phyloP scores from a whole-genome alignment of 163 green algal species.

The Chlorella variabilis region DNA sequence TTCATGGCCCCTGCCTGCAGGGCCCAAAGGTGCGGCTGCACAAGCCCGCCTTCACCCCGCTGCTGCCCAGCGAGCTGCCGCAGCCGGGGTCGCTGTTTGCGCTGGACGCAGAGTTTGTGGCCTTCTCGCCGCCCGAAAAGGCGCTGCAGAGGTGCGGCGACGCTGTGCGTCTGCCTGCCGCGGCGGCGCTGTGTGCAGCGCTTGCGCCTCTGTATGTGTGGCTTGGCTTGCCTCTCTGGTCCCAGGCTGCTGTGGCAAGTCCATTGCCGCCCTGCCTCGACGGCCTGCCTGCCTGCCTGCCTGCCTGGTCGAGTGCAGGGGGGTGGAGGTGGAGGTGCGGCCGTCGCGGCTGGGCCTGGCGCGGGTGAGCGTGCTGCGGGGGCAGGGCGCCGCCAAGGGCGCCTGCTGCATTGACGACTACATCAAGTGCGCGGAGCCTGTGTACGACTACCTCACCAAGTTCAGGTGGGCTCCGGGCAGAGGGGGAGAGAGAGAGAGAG shows the following conservation, averaged over 20 bases:
- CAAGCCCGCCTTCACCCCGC: constrained; percentile 64
- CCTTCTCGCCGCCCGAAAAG: constrained; percentile 73
- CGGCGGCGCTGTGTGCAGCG: too few species aligned
- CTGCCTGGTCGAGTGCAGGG: too few species aligned
- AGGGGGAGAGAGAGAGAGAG: neutral
- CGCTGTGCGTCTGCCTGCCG: neutral
- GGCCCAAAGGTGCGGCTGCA: constrained; percentile 38
- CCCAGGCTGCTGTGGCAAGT: too few species aligned
- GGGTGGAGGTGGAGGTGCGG: constrained; percentile 61
- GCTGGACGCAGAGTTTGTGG: constrained; percentile 97
- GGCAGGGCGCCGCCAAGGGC: constrained; percentile 66
- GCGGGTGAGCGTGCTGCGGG: constrained; percentile 82
- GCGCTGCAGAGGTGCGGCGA: constrained; percentile 42
- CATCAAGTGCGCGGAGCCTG: constrained; percentile 88
- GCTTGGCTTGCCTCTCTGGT: too few species aligned
- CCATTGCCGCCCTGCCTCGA: too few species aligned
- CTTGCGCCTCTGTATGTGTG: too few species aligned
- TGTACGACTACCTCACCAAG: constrained; percentile 95
- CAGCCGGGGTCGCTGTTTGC: constrained; percentile 74
- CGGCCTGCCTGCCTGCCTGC: too few species aligned
- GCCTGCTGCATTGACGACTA: constrained; percentile 92
- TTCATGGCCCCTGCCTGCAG: constrained; percentile 51
- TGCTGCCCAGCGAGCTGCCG: constrained; percentile 67
- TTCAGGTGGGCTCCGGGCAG: constrained; percentile 26
- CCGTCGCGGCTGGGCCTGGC: constrained; percentile 76